Evolutionary conservation across 2,329 filamentous ascomycete species (phyloP).

Genomic region (Trichoderma sp.): DNA sequence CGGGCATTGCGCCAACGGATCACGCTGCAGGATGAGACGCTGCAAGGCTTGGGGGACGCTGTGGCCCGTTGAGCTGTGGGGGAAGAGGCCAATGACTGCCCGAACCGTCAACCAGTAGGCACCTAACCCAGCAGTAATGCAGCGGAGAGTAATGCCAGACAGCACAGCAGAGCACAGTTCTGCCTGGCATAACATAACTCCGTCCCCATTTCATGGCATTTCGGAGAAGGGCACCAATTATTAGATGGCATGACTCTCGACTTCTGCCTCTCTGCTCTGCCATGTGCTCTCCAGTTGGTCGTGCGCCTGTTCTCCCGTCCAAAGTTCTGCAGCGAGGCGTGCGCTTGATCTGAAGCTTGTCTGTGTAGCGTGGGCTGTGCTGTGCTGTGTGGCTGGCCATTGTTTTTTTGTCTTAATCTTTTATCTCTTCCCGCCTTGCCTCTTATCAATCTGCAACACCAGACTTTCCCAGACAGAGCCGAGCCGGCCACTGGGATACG

Average conservation of each 20-base stretch:
- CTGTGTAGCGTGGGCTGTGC: not conserved
- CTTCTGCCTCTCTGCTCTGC: not conserved
- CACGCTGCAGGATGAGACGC: conserved; percentile 23
- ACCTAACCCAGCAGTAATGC: not conserved
- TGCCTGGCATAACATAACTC: not conserved
- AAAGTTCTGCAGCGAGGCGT: conserved; percentile 6
- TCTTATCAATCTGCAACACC: conserved; percentile 11
- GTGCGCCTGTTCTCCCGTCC: not conserved
- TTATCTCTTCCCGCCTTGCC: not conserved
- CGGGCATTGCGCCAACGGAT: conserved; percentile 24
- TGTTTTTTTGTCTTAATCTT: not conserved
- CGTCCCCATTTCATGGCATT: not conserved
- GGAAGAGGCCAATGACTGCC: conserved; percentile 3
- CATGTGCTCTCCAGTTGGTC: not conserved
- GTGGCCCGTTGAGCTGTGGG: conserved; percentile 12
- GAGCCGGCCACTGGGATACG: not conserved
- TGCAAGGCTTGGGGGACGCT: conserved; percentile 4
- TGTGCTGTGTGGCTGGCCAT: not conserved
- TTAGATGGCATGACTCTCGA: conserved; percentile 8
- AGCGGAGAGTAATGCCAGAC: not conserved
- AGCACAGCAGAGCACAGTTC: no score
- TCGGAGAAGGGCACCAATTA: not conserved
- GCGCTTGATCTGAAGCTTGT: not conserved
- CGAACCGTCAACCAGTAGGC: not conserved
- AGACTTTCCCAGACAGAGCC: conserved; percentile 1